Base-by-base conservation (phyloP, 2,329 filamentous ascomycete genomes). In the Colletotrichum brevisporum region DNA sequence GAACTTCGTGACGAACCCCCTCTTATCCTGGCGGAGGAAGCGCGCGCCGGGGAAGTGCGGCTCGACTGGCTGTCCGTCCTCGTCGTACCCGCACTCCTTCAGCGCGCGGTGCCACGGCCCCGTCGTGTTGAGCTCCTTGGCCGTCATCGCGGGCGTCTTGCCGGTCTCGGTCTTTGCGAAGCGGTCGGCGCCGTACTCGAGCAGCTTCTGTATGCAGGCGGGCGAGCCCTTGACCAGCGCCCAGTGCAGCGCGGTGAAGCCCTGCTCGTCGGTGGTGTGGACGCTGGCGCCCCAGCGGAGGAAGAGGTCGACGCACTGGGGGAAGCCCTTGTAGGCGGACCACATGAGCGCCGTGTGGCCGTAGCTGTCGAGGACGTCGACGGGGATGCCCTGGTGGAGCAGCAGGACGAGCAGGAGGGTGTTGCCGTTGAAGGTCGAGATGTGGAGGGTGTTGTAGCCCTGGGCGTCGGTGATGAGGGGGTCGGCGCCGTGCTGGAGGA, bases 341-440 rank as follows among this genome's bases (percentile, higher is more conserved):
- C 96, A 99, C 96, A 99, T 99, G 70, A 99, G 86, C 70, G 92
- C 92, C 1, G 96, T 98, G 80, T 99, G 97, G 6, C 95, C 94
- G 78, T 94, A 95, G 58, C 90, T 89, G 81, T 99, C 96, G 61
- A 92, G 87, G 6, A 96, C 92, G 78, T 99, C 96, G 71, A 99
- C 94, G 16, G 94, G 94, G 69, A 99, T 96, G 77, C 96, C 94
- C 77, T 98, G 95, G 82, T 99, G 96, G 26, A 99, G 88, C 8
- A 99, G 89, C 1, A 99, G 88, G 57, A 95, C 90, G 31, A 99
- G 88, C 67, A 98, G 88, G 73, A 97, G 92, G 21, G 97, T 92
- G 79, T 98, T 98, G 73, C 96, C 96, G 79, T 98, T 97, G 77
- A 99, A 97, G 0, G 95, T 98, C 53, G 95, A 96, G 70, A 97